Evolutionary conservation across 805 yeast species (phyloP).

Genomic region (Wickerhamiella alocasiicola): DNA sequence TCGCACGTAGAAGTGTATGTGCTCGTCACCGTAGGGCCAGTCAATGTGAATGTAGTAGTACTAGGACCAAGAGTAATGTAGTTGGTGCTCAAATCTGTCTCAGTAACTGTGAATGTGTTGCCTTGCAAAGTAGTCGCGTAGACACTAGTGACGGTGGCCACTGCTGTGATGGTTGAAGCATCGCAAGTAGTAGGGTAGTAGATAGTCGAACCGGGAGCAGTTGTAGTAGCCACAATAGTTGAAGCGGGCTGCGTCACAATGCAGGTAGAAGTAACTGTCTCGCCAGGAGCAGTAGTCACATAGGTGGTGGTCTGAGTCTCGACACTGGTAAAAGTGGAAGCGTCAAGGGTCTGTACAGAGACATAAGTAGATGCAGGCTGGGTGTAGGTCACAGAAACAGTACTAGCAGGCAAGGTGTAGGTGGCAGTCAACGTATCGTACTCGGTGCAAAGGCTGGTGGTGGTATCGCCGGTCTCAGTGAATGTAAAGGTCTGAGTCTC

Average conservation of each 20-base stretch:
- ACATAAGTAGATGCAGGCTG: slow-evolving; percentile 7
- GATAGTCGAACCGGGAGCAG: slow-evolving; percentile 6
- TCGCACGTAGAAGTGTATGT: neutral
- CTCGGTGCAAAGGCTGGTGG: slow-evolving; percentile 4
- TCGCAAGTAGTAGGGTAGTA: neutral
- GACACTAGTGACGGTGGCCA: slow-evolving; percentile 3
- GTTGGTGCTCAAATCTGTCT: slow-evolving; percentile 5
- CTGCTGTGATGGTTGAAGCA: slow-evolving; percentile 4
- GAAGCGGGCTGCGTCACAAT: neutral
- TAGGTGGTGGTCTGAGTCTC: slow-evolving; percentile 3
- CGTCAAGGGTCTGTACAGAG: slow-evolving; percentile 1
- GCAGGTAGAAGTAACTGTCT: neutral
- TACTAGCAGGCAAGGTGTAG: slow-evolving; percentile 6
- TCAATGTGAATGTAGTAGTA: neutral
- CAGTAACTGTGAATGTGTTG: slow-evolving; percentile 3
- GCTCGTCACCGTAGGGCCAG: neutral
- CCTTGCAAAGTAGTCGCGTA: neutral
- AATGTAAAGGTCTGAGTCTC: slow-evolving; percentile 2
- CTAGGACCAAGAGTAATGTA: neutral
- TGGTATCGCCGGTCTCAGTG: slow-evolving; percentile 3
- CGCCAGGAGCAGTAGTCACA: slow-evolving; percentile 4
- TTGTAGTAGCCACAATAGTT: slow-evolving; percentile 2
- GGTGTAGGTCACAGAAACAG: slow-evolving; percentile 1
- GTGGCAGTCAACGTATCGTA: slow-evolving; percentile 1
- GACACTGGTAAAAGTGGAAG: neutral